Evolutionary conservation across 1,284 basidiomycete species (phyloP).

Genomic region (Grifola frondosa): DNA sequence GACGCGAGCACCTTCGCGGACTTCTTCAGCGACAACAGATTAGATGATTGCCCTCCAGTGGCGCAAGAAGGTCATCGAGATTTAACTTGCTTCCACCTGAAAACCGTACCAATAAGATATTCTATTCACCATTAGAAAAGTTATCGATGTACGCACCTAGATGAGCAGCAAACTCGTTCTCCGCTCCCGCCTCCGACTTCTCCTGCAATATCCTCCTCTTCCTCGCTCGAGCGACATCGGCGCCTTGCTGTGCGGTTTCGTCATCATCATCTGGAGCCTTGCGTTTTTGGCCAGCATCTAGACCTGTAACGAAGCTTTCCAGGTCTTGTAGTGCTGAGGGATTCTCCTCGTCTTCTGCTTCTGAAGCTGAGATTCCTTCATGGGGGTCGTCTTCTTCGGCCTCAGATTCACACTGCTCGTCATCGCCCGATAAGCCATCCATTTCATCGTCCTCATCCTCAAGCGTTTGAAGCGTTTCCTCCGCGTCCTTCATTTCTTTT

Average conservation of each 20-base stretch:
- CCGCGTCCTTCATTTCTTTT: constrained; percentile 19
- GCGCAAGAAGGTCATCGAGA: constrained; percentile 75
- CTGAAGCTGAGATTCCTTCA: constrained; percentile 47
- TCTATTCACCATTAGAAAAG: constrained; percentile 4
- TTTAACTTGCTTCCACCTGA: constrained; percentile 54
- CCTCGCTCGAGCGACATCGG: constrained; percentile 31
- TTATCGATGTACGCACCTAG: constrained; percentile 38
- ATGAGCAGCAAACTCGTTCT: constrained; percentile 68
- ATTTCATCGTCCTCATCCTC: constrained; percentile 17
- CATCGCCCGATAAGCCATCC: constrained; percentile 24
- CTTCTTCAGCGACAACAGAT: constrained; percentile 66
- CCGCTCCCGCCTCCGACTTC: constrained; percentile 70
- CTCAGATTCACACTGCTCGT: constrained; percentile 38
- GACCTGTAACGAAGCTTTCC: constrained; percentile 68
- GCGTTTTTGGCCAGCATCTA: constrained; percentile 73
- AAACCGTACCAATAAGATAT: neutral
- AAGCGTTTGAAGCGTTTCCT: constrained; percentile 3
- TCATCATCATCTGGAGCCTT: constrained; percentile 51
- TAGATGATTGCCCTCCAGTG: constrained; percentile 60
- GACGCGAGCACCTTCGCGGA: constrained; percentile 61
- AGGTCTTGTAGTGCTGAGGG: constrained; percentile 67
- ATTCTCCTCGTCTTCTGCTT: constrained; percentile 55
- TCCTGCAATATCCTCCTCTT: constrained; percentile 72
- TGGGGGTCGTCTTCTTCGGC: constrained; percentile 43
- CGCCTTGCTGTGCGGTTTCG: constrained; percentile 29